Percentiles rank a stretch among this genome's conserved stretches.
phyloP scores from a whole-genome alignment of 176 grass and related monocot genomes.

The Paspalum vaginatum region DNA sequence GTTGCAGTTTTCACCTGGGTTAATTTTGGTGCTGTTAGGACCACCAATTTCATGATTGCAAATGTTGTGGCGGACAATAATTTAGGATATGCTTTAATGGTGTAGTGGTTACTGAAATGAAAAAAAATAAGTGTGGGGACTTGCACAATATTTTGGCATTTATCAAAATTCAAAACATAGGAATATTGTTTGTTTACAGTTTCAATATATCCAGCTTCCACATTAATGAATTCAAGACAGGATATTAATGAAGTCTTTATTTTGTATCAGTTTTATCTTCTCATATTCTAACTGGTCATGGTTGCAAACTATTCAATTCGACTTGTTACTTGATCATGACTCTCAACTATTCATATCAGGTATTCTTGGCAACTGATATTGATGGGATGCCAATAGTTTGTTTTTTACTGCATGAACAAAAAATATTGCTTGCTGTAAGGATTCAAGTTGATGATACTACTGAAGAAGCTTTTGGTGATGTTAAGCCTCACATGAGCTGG shows the following conservation, averaged over 20 bases:
- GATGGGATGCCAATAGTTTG: slow-evolving; percentile 83
- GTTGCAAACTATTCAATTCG: slow-evolving; percentile 12
- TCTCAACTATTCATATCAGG: slow-evolving; percentile 51
- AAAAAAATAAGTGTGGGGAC: neutral
- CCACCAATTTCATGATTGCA: neutral
- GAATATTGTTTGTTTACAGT: slow-evolving; percentile 21
- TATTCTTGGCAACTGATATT: slow-evolving; percentile 92
- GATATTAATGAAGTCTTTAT: neutral
- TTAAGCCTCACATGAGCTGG: slow-evolving; percentile 83
- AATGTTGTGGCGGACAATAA: slow-evolving; percentile 16
- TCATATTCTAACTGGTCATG: neutral
- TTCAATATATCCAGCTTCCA: slow-evolving; percentile 9
- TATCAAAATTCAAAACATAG: slow-evolving; percentile 15
- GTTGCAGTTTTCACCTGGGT: slow-evolving; percentile 1
- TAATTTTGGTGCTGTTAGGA: slow-evolving; percentile 16
- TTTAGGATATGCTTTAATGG: neutral
- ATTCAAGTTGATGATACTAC: slow-evolving; percentile 66
- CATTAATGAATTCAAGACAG: slow-evolving; percentile 1
- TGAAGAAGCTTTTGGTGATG: slow-evolving; percentile 63
- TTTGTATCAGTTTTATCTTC: neutral
- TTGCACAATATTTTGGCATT: slow-evolving; percentile 3
- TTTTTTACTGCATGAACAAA: slow-evolving; percentile 83
- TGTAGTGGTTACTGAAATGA: neutral
- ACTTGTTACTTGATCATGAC: slow-evolving; percentile 36
- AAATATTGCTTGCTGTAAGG: slow-evolving; percentile 76